Evolutionary conservation across 1,139 yeast species (phyloP), one percentile per base, ranked within the genome.

Genomic region (Hansenula lynferdii): DNA sequence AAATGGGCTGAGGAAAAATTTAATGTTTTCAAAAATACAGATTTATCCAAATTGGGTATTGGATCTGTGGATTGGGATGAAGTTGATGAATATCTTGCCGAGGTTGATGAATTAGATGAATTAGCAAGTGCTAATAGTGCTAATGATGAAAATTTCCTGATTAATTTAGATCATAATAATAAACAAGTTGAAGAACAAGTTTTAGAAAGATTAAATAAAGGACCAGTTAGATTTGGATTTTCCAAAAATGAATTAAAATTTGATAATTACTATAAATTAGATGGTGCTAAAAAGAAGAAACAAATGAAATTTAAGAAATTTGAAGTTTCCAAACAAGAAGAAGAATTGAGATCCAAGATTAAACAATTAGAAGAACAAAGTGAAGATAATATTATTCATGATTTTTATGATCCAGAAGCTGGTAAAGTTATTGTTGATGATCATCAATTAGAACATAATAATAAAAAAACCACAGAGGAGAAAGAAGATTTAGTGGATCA

Each of bases 1-100:
- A 57, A 56, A 25, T 65, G 70, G 70, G 51, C 56, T 34, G 47
- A 44, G 12, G 56, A 64, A 41, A 62, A 61, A 41, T 60, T 62
- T 41, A 67, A 72, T 51, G 73, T 83, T 47, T 67, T 84, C 61
- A 81, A 81, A 57, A 83, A 83, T 54, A 78, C 86, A 8, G 90
- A 83, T 54, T 45, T 63, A 38, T 48, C 56, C 14, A 45, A 42
- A 18, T 44, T 56, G 27, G 46, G 53, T 14, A 50, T 62, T 37
- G 62, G 65, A 29, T 42, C 50, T 9, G 62, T 58, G n/a, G 62
- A 63, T 39, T 65, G 70, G 70, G 56, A 54, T 37, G 67, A 62
- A 36, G 64, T 59, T 27, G 67, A 63, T 44, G 65, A 60, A 37
- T 62, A 58, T 36, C 34, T 56, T 17, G 42, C 50, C 14, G 62